Evolutionary conservation across 257 asterid species (phyloP), one percentile per base, ranked within the genome.

Genomic region (Pogostemon cablin): DNA sequence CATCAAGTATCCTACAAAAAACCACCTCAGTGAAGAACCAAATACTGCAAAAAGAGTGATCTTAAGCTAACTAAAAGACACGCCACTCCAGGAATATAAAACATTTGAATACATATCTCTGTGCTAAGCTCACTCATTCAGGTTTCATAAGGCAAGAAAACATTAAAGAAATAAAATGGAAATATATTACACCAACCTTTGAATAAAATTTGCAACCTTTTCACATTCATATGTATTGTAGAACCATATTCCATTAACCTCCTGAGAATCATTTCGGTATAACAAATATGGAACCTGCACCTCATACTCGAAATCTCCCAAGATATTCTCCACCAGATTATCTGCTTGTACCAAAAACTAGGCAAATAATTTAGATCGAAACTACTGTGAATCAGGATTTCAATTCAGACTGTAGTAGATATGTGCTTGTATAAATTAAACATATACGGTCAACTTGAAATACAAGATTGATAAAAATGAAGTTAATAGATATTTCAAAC

Each of bases 221-320:
- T 87, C 95, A 72, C 97, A 88, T 71, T 90, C 98, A 46, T 84
- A 91, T 10, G 86, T 72, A 76, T 88, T 81, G 63, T 90, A 93
- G 78, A 93, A 93, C 98, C 98, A 93, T 88, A 93, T 88, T 58
- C 98, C 97, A 72, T 90, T 93, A 54, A 90, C 93, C 81, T 90
- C 98, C 76, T 86, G 90, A 53, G 89, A 78, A 40, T 96, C 89
- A 76, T 90, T 93, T 71, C 89, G 85, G 75, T 93, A 88, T 69
- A 93, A 72, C 65, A 93, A 71, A 87, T 90, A 90, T 55, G 98
- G 97, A 72, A 84, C 80, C 76, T 93, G 96, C 78, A 93, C 81
- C 81, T 93, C 98, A 72, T 77, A 85, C 82, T 83, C 96, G 81
- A 93, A 90, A 82, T 88, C 95, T 68, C 90, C 96, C 84, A 86